Evolutionary conservation across 108 stramenopile genomes (phyloP), one percentile per base, ranked within the genome.

Genomic region (Phaeodactylum tricornutum): DNA sequence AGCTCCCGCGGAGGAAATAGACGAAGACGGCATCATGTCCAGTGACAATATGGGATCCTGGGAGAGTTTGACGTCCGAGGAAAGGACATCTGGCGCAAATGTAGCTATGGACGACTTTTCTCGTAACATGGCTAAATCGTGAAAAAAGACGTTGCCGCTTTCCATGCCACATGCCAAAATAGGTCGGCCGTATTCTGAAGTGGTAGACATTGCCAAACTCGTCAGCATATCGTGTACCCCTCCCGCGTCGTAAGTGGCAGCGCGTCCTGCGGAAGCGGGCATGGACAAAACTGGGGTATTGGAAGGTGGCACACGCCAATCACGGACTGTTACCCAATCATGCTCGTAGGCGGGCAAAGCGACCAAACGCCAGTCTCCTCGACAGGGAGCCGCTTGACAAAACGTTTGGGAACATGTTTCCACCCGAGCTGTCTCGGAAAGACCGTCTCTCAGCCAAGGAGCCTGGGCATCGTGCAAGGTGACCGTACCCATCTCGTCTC

Each of bases 151-250:
- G 0, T 71, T 62, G 4, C 88, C 88, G 69, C 57, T 66, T 43
- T 90, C 88, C 88, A 84, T 86, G 1, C 88, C 88, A 65, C 84
- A 84, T 7, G 74, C 83, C 21, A 89, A 55, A 9, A 77, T 51
- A 8, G 50, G 61, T 21, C 61, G 42, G 9, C 15, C 40, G 1
- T 39, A 16, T 16, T 48, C 38, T 1, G 45, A 25, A 31, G 57
- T 34, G 16, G 44, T 46, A 9, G 45, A 16, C 22, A 90, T 55
- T 8, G 77, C 79, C 29, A 90, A 59, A 57, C 79, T 76, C 7
- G 67, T 84, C 30, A 81, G 21, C 84, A 90, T 90, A 17, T 23
- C 24, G 12, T 27, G 21, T 4, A 43, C 15, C 27, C 16, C 16
- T 11, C 14, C 33, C 9, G 21, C 45, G 6, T 34, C 14, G 14